Conservation (phyloP, 228 moss, liverwort and hornwort species). For the Sphagnum fallax region DNA sequence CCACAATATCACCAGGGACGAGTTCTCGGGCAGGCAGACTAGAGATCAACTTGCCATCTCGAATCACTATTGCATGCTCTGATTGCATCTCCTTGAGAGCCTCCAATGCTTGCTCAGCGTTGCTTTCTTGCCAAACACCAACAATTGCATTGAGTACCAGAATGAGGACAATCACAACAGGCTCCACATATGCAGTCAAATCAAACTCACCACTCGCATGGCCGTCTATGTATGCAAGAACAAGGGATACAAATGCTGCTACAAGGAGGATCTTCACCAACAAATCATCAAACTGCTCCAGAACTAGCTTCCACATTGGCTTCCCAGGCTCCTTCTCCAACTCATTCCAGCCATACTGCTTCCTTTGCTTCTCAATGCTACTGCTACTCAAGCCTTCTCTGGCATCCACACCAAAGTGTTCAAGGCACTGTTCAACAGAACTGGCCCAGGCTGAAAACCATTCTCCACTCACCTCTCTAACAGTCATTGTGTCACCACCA, state of each 20-base stretch:
- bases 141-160: conserved; percentile 53
- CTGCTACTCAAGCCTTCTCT: conserved; percentile 20
- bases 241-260: conserved; percentile 48
- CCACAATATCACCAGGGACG: conserved; percentile 57
- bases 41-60: conserved; percentile 16
- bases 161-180: conserved; percentile 45
- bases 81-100: conserved; percentile 55
- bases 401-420: conserved; percentile 36
- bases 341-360: conserved; percentile 54
- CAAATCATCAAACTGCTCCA: conserved; percentile 54
- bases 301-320: conserved; percentile 58
- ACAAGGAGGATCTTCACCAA: conserved; percentile 55
- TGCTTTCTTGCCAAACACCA: conserved; percentile 66
- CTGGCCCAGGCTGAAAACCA: conserved; percentile 54
- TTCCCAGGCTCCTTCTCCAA: conserved; percentile 45
- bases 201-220: conserved; percentile 19
- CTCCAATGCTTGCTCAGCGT: conserved; percentile 49
- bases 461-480: not conserved
- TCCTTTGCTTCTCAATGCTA: conserved; percentile 28
- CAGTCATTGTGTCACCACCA: too few species aligned
- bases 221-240: conserved; percentile 32
- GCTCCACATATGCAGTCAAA: conserved; percentile 45
- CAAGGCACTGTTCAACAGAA: conserved; percentile 28
- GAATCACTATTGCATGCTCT: conserved; percentile 30
- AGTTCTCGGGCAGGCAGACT: conserved; percentile 45